Evolutionary conservation across 345 rosid genomes (phyloP).

Genomic region (Laguncularia racemosa): DNA sequence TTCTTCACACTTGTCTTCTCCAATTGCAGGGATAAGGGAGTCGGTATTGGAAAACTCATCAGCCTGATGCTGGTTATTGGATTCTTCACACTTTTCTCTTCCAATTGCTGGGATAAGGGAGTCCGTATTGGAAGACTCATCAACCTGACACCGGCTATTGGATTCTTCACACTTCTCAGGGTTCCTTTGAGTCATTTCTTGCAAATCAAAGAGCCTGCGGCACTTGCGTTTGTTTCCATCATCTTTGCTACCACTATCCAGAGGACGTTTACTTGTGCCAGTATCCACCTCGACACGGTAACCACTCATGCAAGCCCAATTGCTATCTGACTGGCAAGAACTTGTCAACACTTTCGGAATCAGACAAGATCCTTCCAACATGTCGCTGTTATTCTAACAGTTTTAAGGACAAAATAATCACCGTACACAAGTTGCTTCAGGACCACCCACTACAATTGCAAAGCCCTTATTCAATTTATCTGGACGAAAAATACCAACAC

Average conservation of each 20-base stretch:
- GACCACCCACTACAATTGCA: conserved; percentile 1
- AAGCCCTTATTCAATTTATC: not conserved
- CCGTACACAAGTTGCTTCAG: not conserved
- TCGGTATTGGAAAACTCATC: too few relatives aligned
- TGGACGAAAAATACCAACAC: not conserved
- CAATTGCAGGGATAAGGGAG: too few relatives aligned
- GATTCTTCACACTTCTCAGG: conserved; percentile 2
- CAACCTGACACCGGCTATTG: too few relatives aligned
- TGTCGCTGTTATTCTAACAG: conserved; percentile 24
- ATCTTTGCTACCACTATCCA: conserved; percentile 27
- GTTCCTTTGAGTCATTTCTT: not conserved
- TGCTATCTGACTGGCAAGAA: conserved; percentile 55
- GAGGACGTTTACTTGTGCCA: conserved; percentile 42
- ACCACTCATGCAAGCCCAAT: conserved; percentile 60
- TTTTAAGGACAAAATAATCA: conserved; percentile 3
- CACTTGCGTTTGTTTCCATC: conserved; percentile 19
- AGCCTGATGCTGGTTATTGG: too few relatives aligned
- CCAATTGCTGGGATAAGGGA: too few relatives aligned
- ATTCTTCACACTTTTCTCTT: too few relatives aligned
- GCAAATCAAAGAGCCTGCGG: conserved; percentile 8
- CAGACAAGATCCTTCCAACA: conserved; percentile 71
- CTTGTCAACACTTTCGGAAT: conserved; percentile 50
- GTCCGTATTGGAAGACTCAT: too few relatives aligned
- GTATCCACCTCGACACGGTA: conserved; percentile 20
- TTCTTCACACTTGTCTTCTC: too few relatives aligned